Conservation (phyloP, 768 basidiomycete species). For the Xanthoconium stramineum region DNA sequence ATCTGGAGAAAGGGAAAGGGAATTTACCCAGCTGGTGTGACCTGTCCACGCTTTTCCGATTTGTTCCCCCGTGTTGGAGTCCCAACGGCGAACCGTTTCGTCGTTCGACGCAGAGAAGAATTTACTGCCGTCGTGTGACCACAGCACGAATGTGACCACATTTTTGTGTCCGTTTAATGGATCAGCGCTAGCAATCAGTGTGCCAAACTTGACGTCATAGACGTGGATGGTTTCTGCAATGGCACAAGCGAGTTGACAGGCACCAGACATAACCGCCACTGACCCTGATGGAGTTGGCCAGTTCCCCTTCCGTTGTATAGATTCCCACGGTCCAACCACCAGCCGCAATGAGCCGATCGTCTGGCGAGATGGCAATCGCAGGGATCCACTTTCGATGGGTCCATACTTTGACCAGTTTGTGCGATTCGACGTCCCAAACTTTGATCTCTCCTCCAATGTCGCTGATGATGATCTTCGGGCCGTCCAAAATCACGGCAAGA, state of each 20-base stretch:
- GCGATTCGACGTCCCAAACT: neutral
- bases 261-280: neutral
- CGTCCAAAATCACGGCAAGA: too few relatives aligned
- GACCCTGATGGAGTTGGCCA: neutral
- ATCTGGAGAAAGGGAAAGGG: too few relatives aligned
- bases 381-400: too few relatives aligned
- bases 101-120: neutral
- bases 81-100: constrained; percentile 11
- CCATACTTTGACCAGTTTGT: neutral
- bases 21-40: neutral
- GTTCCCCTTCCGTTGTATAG: neutral
- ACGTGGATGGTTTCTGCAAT: neutral
- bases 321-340: neutral
- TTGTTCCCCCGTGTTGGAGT: neutral
- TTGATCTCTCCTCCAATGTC: neutral
- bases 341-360: neutral
- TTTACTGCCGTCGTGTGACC: constrained; percentile 5
- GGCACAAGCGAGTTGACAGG: constrained; percentile 1
- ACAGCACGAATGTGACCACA: neutral
- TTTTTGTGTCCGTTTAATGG: neutral
- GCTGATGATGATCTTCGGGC: neutral
- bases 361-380: neutral
- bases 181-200: neutral
- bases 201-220: neutral
- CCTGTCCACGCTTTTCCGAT: neutral